Base-by-base conservation (phyloP, 2,329 filamentous ascomycete species). In the Helotiales sp. region DNA sequence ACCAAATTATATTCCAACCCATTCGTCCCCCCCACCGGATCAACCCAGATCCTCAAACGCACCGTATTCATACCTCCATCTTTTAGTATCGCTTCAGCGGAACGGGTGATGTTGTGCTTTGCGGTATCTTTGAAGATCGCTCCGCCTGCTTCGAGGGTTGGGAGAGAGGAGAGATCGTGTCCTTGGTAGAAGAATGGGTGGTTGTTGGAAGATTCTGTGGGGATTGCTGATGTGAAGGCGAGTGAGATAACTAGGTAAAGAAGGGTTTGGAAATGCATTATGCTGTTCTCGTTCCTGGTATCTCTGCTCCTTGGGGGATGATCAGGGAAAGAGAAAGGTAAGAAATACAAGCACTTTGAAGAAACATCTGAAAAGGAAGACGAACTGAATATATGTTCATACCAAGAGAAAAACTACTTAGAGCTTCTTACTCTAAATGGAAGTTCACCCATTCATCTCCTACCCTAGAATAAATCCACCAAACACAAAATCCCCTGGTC, bases 1-100 rank as follows among this genome's bases (percentile, higher is more conserved):
- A 81, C 74, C 59, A 91, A 68, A 69, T 88, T 90, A 72, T 91
- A 91, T 59, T 82, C 81, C 36, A 90, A 76, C 69, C 87, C 82
- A 72, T 91, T 90, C 61, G 79, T 79, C 40, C 85, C 85, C 60
- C 82, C 80, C 15, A 79, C 74, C 0, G 85, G 84, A 65, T 87
- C 87, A 13, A 90, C 87, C 87, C 87, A 91, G 29, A 90, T 74
- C 15, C 88, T 80, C 69, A 90, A 85, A 10, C 87, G 82, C 42
- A 90, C 82, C 0, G 81, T 86, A 70, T 89, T 90, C 68, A 89
- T 82, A 9, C 87, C 88, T 19, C 77, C 81, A 24, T 76, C 75
- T 1, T 76, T 80, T 5, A 90, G 75, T 48, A 90, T 90, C 1
- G 73, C 77, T 67, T 90, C 88, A 1, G 89, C 76, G 0, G 81